phyloP scores from a whole-genome alignment of 768 basidiomycete genomes.

The Kwoniella pini region DNA sequence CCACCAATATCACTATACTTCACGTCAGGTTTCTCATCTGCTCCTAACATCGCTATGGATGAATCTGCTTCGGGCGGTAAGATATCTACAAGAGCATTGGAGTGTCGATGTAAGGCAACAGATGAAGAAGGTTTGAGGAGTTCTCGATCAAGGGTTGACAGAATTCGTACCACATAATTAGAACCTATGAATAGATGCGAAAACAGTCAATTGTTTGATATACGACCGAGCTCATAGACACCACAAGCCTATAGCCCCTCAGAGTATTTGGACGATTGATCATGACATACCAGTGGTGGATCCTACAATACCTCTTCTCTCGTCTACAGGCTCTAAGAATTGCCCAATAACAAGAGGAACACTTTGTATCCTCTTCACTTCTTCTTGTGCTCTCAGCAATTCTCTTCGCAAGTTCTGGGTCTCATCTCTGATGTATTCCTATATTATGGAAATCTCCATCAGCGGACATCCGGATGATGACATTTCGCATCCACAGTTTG shows the following conservation, averaged over 20 bases:
- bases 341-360: slow-evolving; percentile 99
- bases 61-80: slow-evolving; percentile 98
- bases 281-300: slow-evolving; percentile 70
- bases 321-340: slow-evolving; percentile 98
- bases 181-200: no score
- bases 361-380: slow-evolving; percentile 98
- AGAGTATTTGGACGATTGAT: neutral
- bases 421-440: slow-evolving; percentile 98
- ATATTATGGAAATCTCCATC: no score
- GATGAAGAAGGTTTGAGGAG: slow-evolving; percentile 95
- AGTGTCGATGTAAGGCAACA: slow-evolving; percentile 98
- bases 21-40: slow-evolving; percentile 94
- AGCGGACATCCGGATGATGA: no score
- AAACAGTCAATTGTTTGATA: no score
- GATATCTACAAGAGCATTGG: slow-evolving; percentile 97
- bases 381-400: slow-evolving; percentile 96
- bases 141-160: slow-evolving; percentile 95
- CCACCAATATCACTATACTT: slow-evolving; percentile 93
- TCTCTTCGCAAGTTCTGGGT: slow-evolving; percentile 97
- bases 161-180: slow-evolving; percentile 96
- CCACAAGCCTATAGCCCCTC: neutral
- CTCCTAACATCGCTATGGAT: slow-evolving; percentile 88
- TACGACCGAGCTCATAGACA: no score
- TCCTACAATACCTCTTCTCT: slow-evolving; percentile 93
- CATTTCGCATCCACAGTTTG: no score